Evolutionary conservation across 2,329 filamentous ascomycete genomes (phyloP).

Genomic region (Pseudopithomyces maydicus): DNA sequence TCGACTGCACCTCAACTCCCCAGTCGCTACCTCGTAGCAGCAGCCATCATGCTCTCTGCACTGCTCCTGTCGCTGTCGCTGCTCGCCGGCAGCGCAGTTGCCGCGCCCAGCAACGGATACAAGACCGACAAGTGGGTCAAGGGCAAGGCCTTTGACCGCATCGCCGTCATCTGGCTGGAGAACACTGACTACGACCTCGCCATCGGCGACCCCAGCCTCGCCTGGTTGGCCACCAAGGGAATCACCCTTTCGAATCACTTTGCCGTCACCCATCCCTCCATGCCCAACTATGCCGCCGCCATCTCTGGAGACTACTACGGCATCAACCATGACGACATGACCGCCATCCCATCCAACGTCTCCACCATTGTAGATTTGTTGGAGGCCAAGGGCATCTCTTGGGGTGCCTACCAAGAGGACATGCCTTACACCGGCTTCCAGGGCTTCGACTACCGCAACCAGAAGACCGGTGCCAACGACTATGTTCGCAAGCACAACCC

Average conservation of each 20-base stretch:
- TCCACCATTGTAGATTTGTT: slow-evolving; percentile 49
- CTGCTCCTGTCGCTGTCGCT: slow-evolving; percentile 17
- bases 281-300: slow-evolving; percentile 76
- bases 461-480: slow-evolving; percentile 69
- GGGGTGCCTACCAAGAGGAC: slow-evolving; percentile 75
- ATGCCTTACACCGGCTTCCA: slow-evolving; percentile 76
- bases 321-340: slow-evolving; percentile 70
- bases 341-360: slow-evolving; percentile 48
- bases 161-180: slow-evolving; percentile 77
- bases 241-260: slow-evolving; percentile 62
- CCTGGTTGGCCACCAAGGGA: slow-evolving; percentile 64
- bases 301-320: slow-evolving; percentile 76
- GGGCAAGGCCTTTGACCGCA: slow-evolving; percentile 74
- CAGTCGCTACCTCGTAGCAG: neutral
- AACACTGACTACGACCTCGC: slow-evolving; percentile 73
- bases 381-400: slow-evolving; percentile 49
- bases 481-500: slow-evolving; percentile 85
- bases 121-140: slow-evolving; percentile 62
- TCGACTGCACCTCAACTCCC: neutral
- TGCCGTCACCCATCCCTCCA: slow-evolving; percentile 70
- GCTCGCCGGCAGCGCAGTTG: slow-evolving; percentile 4
- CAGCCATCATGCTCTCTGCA: slow-evolving; percentile 10
- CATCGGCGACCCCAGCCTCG: slow-evolving; percentile 64
- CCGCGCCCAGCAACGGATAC: neutral
- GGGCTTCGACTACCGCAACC: slow-evolving; percentile 63